Base-by-base conservation (phyloP, 2,329 filamentous ascomycete species). In the Raffaelea albimanens region DNA sequence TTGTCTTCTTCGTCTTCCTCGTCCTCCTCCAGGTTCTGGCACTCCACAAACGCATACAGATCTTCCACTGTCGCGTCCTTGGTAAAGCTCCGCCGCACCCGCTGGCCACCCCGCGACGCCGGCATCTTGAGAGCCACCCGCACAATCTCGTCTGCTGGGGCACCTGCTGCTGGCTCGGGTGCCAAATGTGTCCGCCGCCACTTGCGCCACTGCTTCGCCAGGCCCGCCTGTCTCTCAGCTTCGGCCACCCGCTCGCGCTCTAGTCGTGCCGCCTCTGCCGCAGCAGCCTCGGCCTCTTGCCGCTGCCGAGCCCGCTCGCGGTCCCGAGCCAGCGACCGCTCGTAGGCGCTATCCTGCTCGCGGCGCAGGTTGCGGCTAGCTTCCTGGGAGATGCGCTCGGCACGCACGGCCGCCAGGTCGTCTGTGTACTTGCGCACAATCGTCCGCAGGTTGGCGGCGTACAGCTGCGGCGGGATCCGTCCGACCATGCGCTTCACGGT, bases 41-140 rank as follows among this genome's bases (percentile, higher is more conserved):
- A 97, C 61, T 98, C 93, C 2, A 97, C 89, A 66, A 95, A 96
- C 0, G 91, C 93, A 63, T 97, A 97, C 5, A 98, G 68, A 58
- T 96, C 89, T 61, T 97, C 91, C 34, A 97, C 70, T 2, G 76
- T 73, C 0, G 85, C 79, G n/a, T 79, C 71, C 1, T 75, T 70
- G 0, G 71, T 64, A 61, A 98, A 97, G 20, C 44, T 46, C 44
- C 78, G 78, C 39, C 91, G 77, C 48, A 95, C 78, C 2, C 95
- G 77, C 39, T 90, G 76, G 43, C 87, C 84, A 4, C 78, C 83
- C 0, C 65, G 66, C 25, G 63, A 62, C 53, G 74, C 70, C 9
- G 79, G 78, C 74, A 83, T 76, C 66, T 80, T 82, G 39, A 83
- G 66, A 4, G 78, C 80, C 23, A 83, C 68, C n/a, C 89, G 79